Evolutionary conservation across 225 moss, liverwort and hornwort species (phyloP).

Genomic region (Sphagnum tenellum): DNA sequence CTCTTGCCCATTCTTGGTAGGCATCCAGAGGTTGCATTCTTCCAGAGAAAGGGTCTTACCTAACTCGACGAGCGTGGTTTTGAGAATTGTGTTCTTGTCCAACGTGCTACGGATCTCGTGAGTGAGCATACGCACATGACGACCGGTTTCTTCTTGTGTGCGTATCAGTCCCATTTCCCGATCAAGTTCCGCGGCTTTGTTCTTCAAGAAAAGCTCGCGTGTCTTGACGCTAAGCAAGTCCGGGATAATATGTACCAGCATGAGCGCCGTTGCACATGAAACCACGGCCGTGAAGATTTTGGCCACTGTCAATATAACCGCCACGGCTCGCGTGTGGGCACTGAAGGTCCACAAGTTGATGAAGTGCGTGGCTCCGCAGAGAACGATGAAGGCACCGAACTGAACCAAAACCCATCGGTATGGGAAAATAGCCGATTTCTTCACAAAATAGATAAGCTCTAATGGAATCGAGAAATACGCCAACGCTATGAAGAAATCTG

Average conservation of each 20-base stretch:
- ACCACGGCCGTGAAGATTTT: slow-evolving; percentile 3
- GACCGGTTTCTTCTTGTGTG: neutral
- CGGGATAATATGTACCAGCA: slow-evolving; percentile 6
- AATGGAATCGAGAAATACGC: slow-evolving; percentile 5
- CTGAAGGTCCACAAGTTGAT: slow-evolving; percentile 5
- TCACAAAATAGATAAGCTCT: slow-evolving; percentile 6
- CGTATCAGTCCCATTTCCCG: slow-evolving; percentile 4
- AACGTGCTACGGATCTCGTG: neutral
- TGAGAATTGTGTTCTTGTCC: slow-evolving; percentile 2
- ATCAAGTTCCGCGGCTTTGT: slow-evolving; percentile 4
- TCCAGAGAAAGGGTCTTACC: slow-evolving; percentile 6
- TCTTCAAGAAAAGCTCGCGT: slow-evolving; percentile 3
- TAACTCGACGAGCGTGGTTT: slow-evolving; percentile 3
- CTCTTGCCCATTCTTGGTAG: neutral
- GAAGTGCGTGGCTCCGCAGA: slow-evolving; percentile 3
- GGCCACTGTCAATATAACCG: neutral
- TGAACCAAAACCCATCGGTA: slow-evolving; percentile 6
- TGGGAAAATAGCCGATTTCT: slow-evolving; percentile 4
- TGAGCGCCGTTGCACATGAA: slow-evolving; percentile 5
- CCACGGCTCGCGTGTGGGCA: neutral
- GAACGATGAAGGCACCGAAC: slow-evolving; percentile 5
- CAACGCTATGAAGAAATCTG: slow-evolving; percentile 5
- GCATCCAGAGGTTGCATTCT: slow-evolving; percentile 5
- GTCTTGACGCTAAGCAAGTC: slow-evolving; percentile 7
- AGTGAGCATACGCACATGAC: slow-evolving; percentile 1